These are phyloP conservation scores for Talaromyces albobiverticillius DNA, from an alignment of 2,329 filamentous ascomycete species.

Conservation along the genomic window DNA sequence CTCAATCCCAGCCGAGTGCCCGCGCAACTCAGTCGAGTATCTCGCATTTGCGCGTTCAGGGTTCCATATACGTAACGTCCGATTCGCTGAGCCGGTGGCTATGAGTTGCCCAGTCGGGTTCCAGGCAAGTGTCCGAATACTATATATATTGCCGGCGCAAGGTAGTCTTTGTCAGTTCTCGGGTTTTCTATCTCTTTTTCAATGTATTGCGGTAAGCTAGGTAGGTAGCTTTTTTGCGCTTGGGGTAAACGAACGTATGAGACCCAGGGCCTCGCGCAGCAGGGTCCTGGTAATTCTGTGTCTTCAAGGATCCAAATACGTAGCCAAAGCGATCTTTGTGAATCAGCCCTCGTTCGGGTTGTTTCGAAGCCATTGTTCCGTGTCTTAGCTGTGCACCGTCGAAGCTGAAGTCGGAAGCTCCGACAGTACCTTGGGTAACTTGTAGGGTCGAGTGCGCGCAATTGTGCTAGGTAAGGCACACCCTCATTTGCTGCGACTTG, in stretches of 20 bases:
- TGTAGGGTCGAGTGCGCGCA: slow-evolving; percentile 1
- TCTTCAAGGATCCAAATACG: slow-evolving; percentile 66
- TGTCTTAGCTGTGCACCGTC: no score
- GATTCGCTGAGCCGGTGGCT: slow-evolving; percentile 84
- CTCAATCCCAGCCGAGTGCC: slow-evolving; percentile 47
- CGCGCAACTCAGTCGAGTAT: slow-evolving; percentile 49
- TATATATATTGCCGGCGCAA: slow-evolving; percentile 31
- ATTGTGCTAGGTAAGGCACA: background rate
- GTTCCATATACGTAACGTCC: slow-evolving; percentile 91
- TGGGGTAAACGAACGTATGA: slow-evolving; percentile 51
- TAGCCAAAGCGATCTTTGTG: slow-evolving; percentile 67
- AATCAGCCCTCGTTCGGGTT: slow-evolving; percentile 39
- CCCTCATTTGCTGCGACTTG: background rate
- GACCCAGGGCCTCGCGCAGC: slow-evolving; percentile 53
- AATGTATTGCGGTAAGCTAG: background rate
- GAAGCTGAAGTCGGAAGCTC: no score
- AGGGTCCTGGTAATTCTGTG: slow-evolving; percentile 67
- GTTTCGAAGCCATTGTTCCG: slow-evolving; percentile 38
- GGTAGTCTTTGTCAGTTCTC: slow-evolving; percentile 2
- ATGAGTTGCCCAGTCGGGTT: slow-evolving; percentile 80
- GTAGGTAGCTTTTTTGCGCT: background rate
- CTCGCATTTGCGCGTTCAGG: slow-evolving; percentile 46
- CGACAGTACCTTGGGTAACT: no score
- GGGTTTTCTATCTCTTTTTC: background rate
- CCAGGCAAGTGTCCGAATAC: slow-evolving; percentile 80